A percentile compares a stretch with the other conserved stretches of the same genome.
Evolutionary conservation across 371 early-diverging fungal species (phyloP).

Genomic region (Lichtheimia hyalospora): DNA sequence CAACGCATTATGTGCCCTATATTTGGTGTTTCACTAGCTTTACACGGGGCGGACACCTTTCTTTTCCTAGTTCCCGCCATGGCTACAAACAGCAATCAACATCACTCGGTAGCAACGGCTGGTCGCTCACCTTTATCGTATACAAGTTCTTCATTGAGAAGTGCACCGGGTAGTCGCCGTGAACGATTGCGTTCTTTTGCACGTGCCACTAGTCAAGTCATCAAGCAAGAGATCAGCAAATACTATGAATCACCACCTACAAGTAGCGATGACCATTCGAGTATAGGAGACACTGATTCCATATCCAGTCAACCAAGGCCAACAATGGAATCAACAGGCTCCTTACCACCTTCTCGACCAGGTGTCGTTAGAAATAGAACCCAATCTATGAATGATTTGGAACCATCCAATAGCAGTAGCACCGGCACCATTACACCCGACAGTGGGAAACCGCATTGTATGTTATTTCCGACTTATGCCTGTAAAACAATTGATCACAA

Average conservation of each 20-base stretch:
- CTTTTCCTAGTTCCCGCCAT: background rate
- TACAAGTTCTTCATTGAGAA: background rate
- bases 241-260: conserved; percentile 13
- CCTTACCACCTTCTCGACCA: conserved; percentile 2
- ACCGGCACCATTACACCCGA: conserved; percentile 11
- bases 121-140: background rate
- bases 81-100: background rate
- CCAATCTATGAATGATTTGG: conserved; percentile 24
- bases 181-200: conserved; percentile 31
- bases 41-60: background rate
- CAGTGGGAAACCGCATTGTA: conserved; percentile 32
- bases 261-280: background rate
- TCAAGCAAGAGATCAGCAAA: conserved; percentile 32
- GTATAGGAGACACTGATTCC: conserved; percentile 1
- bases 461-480: conserved; percentile 45
- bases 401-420: conserved; percentile 4
- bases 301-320: background rate
- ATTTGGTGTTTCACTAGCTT: too few species aligned
- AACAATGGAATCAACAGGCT: background rate
- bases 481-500: conserved; percentile 16
- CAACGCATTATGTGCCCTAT: too few species aligned
- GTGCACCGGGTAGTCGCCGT: conserved; percentile 15
- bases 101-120: conserved; percentile 2
- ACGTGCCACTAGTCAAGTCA: conserved; percentile 17
- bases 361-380: conserved; percentile 10